Base-by-base conservation (phyloP, 331 rosid genomes). In the Phaseolus coccineus region DNA sequence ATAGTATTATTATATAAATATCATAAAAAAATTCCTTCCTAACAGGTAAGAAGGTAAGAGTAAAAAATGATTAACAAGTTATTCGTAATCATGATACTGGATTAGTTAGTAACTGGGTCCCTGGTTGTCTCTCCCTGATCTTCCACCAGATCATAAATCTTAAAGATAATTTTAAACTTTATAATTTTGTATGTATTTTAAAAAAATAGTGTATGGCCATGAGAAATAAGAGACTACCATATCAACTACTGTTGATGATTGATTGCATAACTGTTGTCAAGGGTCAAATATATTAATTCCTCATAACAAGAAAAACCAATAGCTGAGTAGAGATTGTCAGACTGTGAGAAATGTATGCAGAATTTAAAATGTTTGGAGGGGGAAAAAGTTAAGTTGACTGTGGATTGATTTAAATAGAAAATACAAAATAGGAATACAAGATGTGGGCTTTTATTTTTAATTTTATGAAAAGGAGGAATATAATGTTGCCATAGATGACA, bases 401-500 rank as follows among this genome's bases (percentile, higher is more conserved):
- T 8, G 8, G 28, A 44, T 47, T 58, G 50, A 35, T 72, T 71
- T 33, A 52, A 1, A 28, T 61, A 31, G 27, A 9, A 57, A 27
- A 25, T 55, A 25, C 6, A 56, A 4, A 33, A 33, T 33, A 33
- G 37, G 37, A 57, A 57, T 57, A 59, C 13, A 59, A 59, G 13
- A 59, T 5, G 13, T 24, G 16, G 37, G 64, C 10, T 22, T 22
- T 55, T 22, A 1, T 4, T 58, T 19, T 1, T 10, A 57, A 3
- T 25, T 57, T 58, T 4, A 27, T 27, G 27, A 28, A 27, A 28
- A 27, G n/a, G 25, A 46, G 24, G 6, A 12, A 19, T 35, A 13
- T 27, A 31, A 37, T 66, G 48, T 46, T 69, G 64, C 37, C 64
- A 58, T 69, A 59, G 61, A 69, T n/a, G 69, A 57, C 4, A 50